Evolutionary conservation across 2,329 filamentous ascomycete genomes (phyloP).

Genomic region (Arthrobotrys iridis): DNA sequence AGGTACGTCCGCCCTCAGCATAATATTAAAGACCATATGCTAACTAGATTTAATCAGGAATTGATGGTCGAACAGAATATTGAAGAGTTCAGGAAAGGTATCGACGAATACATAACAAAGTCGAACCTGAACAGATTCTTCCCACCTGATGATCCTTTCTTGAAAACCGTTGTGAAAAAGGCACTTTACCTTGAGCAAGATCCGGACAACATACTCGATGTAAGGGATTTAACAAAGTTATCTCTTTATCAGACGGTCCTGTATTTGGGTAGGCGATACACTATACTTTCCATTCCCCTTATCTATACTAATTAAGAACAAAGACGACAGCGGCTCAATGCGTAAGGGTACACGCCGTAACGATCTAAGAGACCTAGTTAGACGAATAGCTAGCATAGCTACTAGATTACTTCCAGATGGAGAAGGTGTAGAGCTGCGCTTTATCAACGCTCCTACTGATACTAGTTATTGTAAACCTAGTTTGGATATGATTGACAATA

Average conservation of each 20-base stretch:
- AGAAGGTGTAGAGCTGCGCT: constrained; percentile 27
- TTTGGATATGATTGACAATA: constrained; percentile 12
- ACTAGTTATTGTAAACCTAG: constrained; percentile 21
- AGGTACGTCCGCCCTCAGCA: neutral
- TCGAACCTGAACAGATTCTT: constrained; percentile 13
- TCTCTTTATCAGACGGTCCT: constrained; percentile 25
- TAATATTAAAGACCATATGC: neutral
- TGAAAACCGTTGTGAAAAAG: constrained; percentile 22
- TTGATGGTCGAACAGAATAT: neutral
- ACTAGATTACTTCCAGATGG: constrained; percentile 22
- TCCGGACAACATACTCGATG: constrained; percentile 3
- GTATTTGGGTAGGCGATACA: constrained; percentile 14
- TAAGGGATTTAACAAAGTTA: constrained; percentile 21
- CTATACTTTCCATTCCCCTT: neutral
- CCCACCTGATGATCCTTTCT: constrained; percentile 15
- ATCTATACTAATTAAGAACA: constrained; percentile 14
- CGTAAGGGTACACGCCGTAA: constrained; percentile 20
- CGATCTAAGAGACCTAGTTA: constrained; percentile 21
- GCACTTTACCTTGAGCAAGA: constrained; percentile 24
- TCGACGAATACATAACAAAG: constrained; percentile 13
- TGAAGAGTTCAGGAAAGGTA: constrained; percentile 14
- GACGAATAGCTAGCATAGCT: constrained; percentile 31
- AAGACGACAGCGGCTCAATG: constrained; percentile 39
- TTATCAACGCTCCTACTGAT: constrained; percentile 25
- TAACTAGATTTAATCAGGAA: constrained; percentile 17